Conservation (phyloP, 768 basidiomycete genomes). For the Piloderma croceum region DNA sequence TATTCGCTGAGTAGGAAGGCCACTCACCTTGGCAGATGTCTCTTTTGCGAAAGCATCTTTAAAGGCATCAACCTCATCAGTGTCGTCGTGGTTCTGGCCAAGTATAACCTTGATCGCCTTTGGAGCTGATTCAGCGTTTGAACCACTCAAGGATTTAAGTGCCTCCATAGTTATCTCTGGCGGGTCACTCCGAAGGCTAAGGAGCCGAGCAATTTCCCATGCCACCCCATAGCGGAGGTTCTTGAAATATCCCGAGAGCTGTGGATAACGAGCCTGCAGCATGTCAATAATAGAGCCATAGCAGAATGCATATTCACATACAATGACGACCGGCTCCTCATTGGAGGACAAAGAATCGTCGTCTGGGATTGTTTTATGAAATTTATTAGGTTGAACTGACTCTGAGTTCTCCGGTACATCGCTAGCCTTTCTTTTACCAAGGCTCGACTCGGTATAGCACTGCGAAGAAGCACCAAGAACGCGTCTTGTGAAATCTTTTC, state of each 20-base stretch:
- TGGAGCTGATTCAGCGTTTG: slow-evolving; percentile 29
- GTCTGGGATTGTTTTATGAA: not conserved
- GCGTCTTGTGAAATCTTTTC: too few relatives aligned
- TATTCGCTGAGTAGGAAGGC: slow-evolving; percentile 7
- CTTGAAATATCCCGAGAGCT: slow-evolving; percentile 18
- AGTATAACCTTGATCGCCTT: slow-evolving; percentile 13
- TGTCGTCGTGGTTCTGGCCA: not conserved
- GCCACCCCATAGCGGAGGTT: slow-evolving; percentile 42
- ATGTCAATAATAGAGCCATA: not conserved
- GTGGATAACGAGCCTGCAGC: slow-evolving; percentile 10
- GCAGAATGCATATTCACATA: not conserved
- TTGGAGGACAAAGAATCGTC: not conserved
- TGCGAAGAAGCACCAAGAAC: too few relatives aligned
- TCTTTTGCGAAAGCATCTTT: slow-evolving; percentile 7
- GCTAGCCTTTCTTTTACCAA: slow-evolving; percentile 11
- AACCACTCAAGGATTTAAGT: slow-evolving; percentile 27
- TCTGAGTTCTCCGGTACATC: not conserved
- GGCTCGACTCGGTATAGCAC: slow-evolving; percentile 1
- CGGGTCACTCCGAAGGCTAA: slow-evolving; percentile 25
- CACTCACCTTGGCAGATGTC: slow-evolving; percentile 16
- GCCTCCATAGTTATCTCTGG: slow-evolving; percentile 26
- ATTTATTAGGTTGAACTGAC: not conserved
- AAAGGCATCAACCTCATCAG: not conserved
- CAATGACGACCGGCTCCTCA: slow-evolving; percentile 3
- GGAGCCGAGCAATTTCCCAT: slow-evolving; percentile 47